A percentile compares a stretch with the other conserved stretches of the same genome.
Conservation (phyloP, 768 basidiomycete species). For the Russula dissimulans region DNA sequence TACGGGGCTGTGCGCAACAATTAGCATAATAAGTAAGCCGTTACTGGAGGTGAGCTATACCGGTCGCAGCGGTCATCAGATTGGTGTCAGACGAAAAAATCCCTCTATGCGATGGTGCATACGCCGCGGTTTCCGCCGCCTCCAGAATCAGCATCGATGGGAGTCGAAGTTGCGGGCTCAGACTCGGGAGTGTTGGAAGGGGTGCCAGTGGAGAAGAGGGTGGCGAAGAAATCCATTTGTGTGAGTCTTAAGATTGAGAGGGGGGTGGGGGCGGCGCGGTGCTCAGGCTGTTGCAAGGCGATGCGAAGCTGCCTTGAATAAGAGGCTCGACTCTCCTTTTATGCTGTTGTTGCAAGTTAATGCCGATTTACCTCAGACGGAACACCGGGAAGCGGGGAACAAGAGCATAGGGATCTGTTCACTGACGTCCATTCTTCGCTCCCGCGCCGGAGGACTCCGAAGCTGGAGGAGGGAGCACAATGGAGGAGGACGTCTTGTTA, state of each 20-base stretch:
- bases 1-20: neutral
- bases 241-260: neutral
- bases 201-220: neutral
- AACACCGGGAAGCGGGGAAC: too few species aligned
- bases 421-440: too few species aligned
- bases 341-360: too few species aligned
- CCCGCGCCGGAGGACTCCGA: too few species aligned
- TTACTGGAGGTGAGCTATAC: neutral
- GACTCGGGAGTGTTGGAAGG: neutral
- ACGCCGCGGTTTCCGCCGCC: neutral
- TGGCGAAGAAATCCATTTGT: neutral
- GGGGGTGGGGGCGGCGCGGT: too few species aligned
- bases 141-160: neutral
- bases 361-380: too few species aligned
- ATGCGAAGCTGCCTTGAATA: too few species aligned
- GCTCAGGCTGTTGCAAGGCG: too few species aligned
- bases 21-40: neutral
- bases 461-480: too few species aligned
- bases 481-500: too few species aligned
- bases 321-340: too few species aligned
- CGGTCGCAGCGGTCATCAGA: neutral
- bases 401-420: too few species aligned
- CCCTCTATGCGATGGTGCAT: neutral
- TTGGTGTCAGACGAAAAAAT: neutral
- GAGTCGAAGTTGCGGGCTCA: neutral